Evolutionary conservation across 2,329 filamentous ascomycete genomes (phyloP).

Genomic region (Pseudocercospora fijiensis): DNA sequence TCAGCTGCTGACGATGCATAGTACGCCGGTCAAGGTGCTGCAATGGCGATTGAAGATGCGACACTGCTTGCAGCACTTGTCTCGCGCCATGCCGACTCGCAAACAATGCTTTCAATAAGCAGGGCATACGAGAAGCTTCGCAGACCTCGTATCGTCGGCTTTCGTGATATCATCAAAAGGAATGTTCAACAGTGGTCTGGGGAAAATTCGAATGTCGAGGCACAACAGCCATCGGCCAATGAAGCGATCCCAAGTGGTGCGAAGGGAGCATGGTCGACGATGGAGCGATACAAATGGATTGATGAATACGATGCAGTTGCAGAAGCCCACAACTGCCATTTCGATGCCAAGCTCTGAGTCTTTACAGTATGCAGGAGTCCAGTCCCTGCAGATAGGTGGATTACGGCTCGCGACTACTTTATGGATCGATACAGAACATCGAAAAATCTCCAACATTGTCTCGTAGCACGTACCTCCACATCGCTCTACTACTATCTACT

Average conservation of each 20-base stretch:
- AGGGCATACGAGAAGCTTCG: constrained; percentile 11
- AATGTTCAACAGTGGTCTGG: constrained; percentile 9
- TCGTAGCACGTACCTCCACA: no score
- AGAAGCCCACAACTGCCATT: not conserved
- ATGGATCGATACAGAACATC: not conserved
- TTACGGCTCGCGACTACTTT: not conserved
- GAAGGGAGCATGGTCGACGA: not conserved
- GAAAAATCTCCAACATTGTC: not conserved
- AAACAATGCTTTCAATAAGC: not conserved
- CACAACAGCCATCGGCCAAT: not conserved
- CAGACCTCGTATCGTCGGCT: constrained; percentile 11
- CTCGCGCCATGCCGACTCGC: not conserved
- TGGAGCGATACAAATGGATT: constrained; percentile 12
- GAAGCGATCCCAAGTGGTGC: not conserved
- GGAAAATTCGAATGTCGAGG: not conserved
- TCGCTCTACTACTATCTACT: no score
- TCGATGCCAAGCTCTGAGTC: not conserved
- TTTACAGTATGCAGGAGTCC: not conserved
- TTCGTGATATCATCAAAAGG: constrained; percentile 9
- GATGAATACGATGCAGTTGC: constrained; percentile 12
- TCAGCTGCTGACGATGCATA: not conserved
- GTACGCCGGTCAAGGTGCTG: constrained; percentile 17
- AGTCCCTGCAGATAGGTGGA: no score
- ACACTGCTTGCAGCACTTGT: constrained; percentile 9
- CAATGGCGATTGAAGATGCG: constrained; percentile 17